A percentile compares a stretch with the other conserved stretches of the same genome.
phyloP scores from a whole-genome alignment of 2,329 filamentous ascomycete species.

The Escovopsis sp. region DNA sequence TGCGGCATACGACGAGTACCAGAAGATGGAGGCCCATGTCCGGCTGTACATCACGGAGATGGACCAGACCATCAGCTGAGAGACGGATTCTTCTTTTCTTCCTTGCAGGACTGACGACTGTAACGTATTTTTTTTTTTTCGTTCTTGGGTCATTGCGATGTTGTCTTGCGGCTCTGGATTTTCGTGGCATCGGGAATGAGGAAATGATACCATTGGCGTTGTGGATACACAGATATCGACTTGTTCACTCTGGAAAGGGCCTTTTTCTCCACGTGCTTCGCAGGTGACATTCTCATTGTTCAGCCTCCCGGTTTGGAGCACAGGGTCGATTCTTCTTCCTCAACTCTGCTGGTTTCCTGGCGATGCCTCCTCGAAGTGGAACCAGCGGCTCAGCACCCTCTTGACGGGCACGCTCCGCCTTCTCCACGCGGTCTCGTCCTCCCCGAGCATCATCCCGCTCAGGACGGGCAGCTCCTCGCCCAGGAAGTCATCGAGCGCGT shows the following conservation, averaged over 20 bases:
- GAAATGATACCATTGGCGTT: slow-evolving; percentile 27
- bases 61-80: slow-evolving; percentile 60
- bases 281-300: no score
- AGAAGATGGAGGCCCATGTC: slow-evolving; percentile 95
- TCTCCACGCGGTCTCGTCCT: slow-evolving; percentile 35
- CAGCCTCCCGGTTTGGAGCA: no score
- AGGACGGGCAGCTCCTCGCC: slow-evolving; percentile 44
- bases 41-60: slow-evolving; percentile 97
- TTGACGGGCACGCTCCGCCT: slow-evolving; percentile 42
- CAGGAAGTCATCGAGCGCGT: slow-evolving; percentile 24
- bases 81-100: no score
- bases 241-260: not conserved
- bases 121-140: not conserved
- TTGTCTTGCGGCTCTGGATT: slow-evolving; percentile 2
- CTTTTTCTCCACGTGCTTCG: no score
- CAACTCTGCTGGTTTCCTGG: no score
- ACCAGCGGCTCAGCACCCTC: slow-evolving; percentile 50
- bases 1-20: slow-evolving; percentile 79
- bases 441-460: slow-evolving; percentile 36
- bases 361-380: slow-evolving; percentile 17
- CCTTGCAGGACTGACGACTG: slow-evolving; percentile 3
- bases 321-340: no score
- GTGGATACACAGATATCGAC: slow-evolving; percentile 9
- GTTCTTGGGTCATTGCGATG: slow-evolving; percentile 4
- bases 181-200: slow-evolving; percentile 4